Evolutionary conservation across 208 protist species (phyloP).

Genomic region (Crithidia brevicula): DNA sequence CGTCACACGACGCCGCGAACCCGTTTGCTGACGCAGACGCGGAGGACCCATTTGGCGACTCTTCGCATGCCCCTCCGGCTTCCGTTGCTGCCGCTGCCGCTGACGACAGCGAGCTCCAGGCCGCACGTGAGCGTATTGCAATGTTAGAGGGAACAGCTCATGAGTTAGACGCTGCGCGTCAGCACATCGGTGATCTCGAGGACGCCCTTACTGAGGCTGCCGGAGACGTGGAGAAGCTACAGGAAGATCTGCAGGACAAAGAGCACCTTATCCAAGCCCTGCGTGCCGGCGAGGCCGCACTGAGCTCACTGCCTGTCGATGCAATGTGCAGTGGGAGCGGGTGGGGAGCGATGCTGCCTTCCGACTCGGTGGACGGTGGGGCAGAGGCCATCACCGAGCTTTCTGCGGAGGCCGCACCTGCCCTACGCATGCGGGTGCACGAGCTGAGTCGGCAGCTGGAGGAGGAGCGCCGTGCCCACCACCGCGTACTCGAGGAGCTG

Average conservation of each 20-base stretch:
- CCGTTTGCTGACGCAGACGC: slow-evolving; percentile 20
- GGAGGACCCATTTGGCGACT: slow-evolving; percentile 17
- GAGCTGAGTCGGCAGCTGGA: slow-evolving; percentile 19
- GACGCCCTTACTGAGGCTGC: slow-evolving; percentile 27
- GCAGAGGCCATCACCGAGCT: background rate
- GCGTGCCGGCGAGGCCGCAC: slow-evolving; percentile 26
- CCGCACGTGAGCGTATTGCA: slow-evolving; percentile 19
- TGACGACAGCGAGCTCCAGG: slow-evolving; percentile 16
- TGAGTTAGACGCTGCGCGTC: slow-evolving; percentile 1
- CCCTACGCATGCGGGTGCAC: slow-evolving; percentile 6
- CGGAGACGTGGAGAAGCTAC: slow-evolving; percentile 18
- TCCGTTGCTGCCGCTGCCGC: background rate
- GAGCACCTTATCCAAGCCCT: slow-evolving; percentile 26
- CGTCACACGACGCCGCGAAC: background rate
- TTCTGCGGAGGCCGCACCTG: background rate
- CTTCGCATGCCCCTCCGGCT: background rate
- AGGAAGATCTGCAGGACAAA: slow-evolving; percentile 28
- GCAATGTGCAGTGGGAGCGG: slow-evolving; percentile 5
- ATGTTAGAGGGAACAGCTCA: slow-evolving; percentile 13
- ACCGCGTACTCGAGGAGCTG: background rate
- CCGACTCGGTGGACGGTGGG: background rate
- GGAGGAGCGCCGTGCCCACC: background rate
- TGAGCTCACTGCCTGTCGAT: slow-evolving; percentile 12
- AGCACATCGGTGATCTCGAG: slow-evolving; percentile 26
- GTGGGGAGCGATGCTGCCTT: slow-evolving; percentile 2